Evolutionary conservation across 345 rosid species (phyloP), one percentile per base, ranked within the genome.

Genomic region (Mallotus nudiflorus): DNA sequence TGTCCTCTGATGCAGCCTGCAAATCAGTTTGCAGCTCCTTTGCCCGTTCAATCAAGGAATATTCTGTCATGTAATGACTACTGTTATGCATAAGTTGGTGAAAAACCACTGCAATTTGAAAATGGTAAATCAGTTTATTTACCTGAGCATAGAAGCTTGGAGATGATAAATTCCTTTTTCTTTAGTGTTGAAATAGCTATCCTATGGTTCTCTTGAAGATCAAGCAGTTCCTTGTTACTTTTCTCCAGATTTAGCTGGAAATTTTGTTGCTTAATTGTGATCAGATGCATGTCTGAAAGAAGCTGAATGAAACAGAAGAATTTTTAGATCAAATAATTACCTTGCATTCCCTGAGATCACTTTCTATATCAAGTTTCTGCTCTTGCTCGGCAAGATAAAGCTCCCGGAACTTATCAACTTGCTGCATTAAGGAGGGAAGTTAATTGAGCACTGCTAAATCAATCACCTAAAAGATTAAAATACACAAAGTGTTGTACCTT

Each of bases 1-100:
- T 78, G 80, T 91, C 95, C 18, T 86, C 85, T 57, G 97, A 91
- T 24, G 98, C 97, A 80, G 80, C 77, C 71, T 86, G 89, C 84
- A 94, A 81, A 76, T 87, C 96, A 68, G 76, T 56, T 37, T 88
- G 80, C 65, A 91, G 50, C 71, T 84, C 92, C 82, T 87, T 90
- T 65, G 93, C 89, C 19, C 81, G 78, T 53, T 83, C 85, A 66
- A 89, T 76, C 70, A 93, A 77, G 53, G 86, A 73, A 56, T 75
- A 82, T 83, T 90, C 97, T 91, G 89, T 71, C 48, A 58, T 65
- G 9, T 44, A 49, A 64, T 46, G n/a, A 71, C 61, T 25, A 37
- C 27, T 53, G 56, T 77, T 25, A 64, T 24, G 35, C 55, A 67
- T 1, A 42, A 49, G 40, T 19, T 29, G 37, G 71, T 35, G 58